phyloP scores from a whole-genome alignment of 1,284 basidiomycete species.

The Moesziomyces aphidis region DNA sequence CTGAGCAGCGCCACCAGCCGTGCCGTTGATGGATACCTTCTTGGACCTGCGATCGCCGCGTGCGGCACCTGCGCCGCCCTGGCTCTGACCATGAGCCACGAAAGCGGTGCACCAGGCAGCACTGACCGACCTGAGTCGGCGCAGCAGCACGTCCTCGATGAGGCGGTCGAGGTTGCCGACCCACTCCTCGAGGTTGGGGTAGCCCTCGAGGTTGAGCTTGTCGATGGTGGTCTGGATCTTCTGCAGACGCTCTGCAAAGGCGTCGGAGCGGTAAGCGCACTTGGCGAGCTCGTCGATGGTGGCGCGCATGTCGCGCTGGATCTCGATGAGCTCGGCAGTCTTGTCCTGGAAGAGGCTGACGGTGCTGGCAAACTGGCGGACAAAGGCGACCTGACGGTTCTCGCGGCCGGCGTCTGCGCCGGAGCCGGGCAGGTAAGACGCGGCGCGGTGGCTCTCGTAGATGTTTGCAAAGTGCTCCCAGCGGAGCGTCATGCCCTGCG shows the following conservation, averaged over 20 bases:
- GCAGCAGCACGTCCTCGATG: slow-evolving; percentile 85
- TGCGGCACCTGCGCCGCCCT: slow-evolving; percentile 7
- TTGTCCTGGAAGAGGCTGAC: slow-evolving; percentile 86
- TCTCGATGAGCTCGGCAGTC: slow-evolving; percentile 89
- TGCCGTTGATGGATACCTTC: slow-evolving; percentile 12
- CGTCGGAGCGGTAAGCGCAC: slow-evolving; percentile 84
- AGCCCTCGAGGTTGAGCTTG: slow-evolving; percentile 92
- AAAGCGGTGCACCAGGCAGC: slow-evolving; percentile 90
- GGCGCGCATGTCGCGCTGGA: slow-evolving; percentile 85
- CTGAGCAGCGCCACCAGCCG: neutral
- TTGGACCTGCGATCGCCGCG: slow-evolving; percentile 23
- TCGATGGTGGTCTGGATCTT: slow-evolving; percentile 93
- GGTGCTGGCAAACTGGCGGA: slow-evolving; percentile 91
- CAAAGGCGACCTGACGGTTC: slow-evolving; percentile 92
- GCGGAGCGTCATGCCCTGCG: slow-evolving; percentile 79
- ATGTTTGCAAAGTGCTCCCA: slow-evolving; percentile 86
- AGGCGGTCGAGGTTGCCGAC: slow-evolving; percentile 86
- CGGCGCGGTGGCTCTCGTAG: slow-evolving; percentile 73
- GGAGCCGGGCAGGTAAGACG: slow-evolving; percentile 58
- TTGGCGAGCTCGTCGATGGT: slow-evolving; percentile 80
- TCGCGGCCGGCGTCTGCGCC: slow-evolving; percentile 66
- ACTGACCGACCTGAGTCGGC: slow-evolving; percentile 82
- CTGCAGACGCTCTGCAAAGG: slow-evolving; percentile 81
- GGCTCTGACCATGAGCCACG: slow-evolving; percentile 33
- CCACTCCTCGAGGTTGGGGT: slow-evolving; percentile 97